Evolutionary conservation across 257 asterid genomes (phyloP), one percentile per base, ranked within the genome.

Genomic region (Salvia miltiorrhiza): DNA sequence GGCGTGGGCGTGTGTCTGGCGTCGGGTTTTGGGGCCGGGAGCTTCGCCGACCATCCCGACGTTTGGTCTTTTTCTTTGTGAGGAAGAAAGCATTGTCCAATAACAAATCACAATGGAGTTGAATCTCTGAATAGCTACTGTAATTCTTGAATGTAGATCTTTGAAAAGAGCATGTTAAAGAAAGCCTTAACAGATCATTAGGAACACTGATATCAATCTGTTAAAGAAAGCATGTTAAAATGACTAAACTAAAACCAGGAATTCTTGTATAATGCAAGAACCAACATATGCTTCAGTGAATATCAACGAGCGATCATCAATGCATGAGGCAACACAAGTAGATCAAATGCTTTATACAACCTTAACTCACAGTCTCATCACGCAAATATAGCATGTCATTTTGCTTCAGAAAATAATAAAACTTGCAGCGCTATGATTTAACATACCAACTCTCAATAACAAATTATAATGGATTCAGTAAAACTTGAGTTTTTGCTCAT

Each of bases 161-260:
- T n/a, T n/a, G 75, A 47, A 52, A 30, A 55, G 17, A n/a, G 24
- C 33, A 5, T 17, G 49, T 19, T 21, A 37, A 37, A 37, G 43
- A 53, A 17, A 53, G n/a, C 17, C 30, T 37, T 3, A 30, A 37
- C 13, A 37, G 12, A 30, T 30, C 5, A 0, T 30, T 30, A 30
- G 35, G 35, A 30, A 30, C 35, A 30, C 35, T 30, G 35, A 30
- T 30, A 30, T 40, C 13, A 40, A 14, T 9, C 45, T 40, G 12
- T 44, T 44, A 81, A 80, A 61, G 44, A 70, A 78, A n/a, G n/a
- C n/a, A n/a, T n/a, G n/a, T 4, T 47, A 44, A 30, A 35, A 21
- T 48, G 66, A 30, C 52, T 12, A 5, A 47, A 50, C 58, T 21
- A 73, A 75, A 75, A 60, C 40, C 47, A 33, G 35, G 21, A 60